phyloP scores from a whole-genome alignment of 2,329 filamentous ascomycete species.

The Emergomyces orientalis region DNA sequence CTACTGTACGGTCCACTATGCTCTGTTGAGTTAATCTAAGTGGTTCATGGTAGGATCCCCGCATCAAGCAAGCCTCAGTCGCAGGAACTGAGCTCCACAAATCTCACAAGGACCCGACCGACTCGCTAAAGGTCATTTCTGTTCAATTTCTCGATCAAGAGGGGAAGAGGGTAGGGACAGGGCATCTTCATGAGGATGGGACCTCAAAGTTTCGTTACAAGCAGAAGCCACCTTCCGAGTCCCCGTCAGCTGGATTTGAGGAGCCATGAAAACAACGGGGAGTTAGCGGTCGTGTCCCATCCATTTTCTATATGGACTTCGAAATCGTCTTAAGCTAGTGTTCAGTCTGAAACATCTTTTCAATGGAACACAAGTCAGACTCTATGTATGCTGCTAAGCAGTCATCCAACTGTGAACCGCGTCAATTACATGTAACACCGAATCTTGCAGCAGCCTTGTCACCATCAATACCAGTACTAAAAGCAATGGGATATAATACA shows the following conservation, averaged over 20 bases:
- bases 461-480: no score
- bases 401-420: not conserved
- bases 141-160: conserved; percentile 8
- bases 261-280: not conserved
- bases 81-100: conserved; percentile 2
- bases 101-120: conserved; percentile 3
- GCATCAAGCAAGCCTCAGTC: not conserved
- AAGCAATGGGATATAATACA: no score
- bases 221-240: conserved; percentile 7
- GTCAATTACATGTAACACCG: not conserved
- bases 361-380: not conserved
- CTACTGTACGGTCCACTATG: no score
- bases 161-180: conserved; percentile 8
- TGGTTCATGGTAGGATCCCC: no score
- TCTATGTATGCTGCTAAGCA: not conserved
- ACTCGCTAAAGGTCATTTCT: conserved; percentile 3
- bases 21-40: no score
- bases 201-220: conserved; percentile 7
- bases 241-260: not conserved
- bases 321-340: not conserved
- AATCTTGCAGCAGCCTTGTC: no score
- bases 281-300: no score
- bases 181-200: conserved; percentile 5
- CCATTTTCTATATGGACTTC: not conserved
- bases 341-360: not conserved